A percentile compares a stretch with the other conserved stretches of the same genome.
Evolutionary conservation across 805 yeast species (phyloP).

Genomic region (Grigorovia transvaalensis): DNA sequence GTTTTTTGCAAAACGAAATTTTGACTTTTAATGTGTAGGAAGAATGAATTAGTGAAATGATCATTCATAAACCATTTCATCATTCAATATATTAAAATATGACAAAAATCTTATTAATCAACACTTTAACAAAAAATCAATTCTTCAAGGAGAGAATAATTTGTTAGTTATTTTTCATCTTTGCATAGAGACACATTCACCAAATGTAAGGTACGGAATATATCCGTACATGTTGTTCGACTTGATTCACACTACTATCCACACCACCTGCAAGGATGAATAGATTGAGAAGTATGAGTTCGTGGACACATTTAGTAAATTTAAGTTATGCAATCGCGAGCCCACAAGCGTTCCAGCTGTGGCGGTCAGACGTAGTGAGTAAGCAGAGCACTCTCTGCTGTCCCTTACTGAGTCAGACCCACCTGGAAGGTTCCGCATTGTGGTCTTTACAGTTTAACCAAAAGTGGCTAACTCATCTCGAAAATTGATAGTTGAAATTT

Average conservation of each 20-base stretch:
- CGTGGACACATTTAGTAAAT: conserved; percentile 18
- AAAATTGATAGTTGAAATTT: no score
- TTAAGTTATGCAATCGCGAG: conserved; percentile 24
- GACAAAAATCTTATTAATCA: neutral
- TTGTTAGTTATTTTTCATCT: conserved; percentile 6
- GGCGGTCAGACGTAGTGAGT: neutral
- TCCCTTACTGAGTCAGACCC: no score
- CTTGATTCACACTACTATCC: neutral
- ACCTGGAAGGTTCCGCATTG: no score
- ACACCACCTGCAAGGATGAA: neutral
- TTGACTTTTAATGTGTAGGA: neutral
- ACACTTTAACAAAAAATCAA: neutral
- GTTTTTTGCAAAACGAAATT: neutral
- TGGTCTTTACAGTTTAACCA: no score
- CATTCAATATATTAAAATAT: neutral
- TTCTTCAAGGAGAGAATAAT: neutral
- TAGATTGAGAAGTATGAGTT: neutral
- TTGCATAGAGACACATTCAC: conserved; percentile 31
- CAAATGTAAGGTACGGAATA: conserved; percentile 10
- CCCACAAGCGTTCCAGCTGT: no score
- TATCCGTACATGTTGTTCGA: conserved; percentile 2
- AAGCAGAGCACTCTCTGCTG: neutral
- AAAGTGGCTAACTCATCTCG: no score
- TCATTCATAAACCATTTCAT: neutral
- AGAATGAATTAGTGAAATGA: neutral